Percentiles rank a stretch among this genome's conserved stretches.
Conservation (phyloP, 306 rosid species). For the Inga oerstediana region DNA sequence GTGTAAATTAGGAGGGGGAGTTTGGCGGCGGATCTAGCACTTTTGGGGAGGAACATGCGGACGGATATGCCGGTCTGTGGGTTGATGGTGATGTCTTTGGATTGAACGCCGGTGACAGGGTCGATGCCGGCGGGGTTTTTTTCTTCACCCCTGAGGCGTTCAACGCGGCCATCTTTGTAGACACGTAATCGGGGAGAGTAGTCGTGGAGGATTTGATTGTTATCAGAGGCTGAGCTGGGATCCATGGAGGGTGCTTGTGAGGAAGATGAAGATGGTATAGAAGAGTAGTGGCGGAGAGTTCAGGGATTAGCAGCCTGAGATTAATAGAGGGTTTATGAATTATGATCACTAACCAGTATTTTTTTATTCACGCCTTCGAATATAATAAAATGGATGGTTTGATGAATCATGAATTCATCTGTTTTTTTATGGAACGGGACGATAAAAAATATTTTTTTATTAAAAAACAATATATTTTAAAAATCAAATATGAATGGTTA, state of each 20-base stretch:
- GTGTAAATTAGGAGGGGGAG: slow-evolving; percentile 64
- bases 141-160: slow-evolving; percentile 46
- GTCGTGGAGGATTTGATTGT: slow-evolving; percentile 36
- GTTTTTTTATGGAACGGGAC: too few species aligned
- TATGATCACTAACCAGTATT: too few species aligned
- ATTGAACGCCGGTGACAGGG: slow-evolving; percentile 43
- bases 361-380: too few species aligned
- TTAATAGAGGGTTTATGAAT: neutral
- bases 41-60: slow-evolving; percentile 63
- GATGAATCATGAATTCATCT: too few species aligned
- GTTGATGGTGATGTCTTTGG: slow-evolving; percentile 60
- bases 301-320: neutral
- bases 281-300: neutral
- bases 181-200: slow-evolving; percentile 42
- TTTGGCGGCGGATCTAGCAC: slow-evolving; percentile 21
- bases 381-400: too few species aligned
- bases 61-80: slow-evolving; percentile 41
- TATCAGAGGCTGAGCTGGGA: neutral
- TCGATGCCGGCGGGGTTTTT: slow-evolving; percentile 49
- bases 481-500: too few species aligned
- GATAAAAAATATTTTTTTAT: too few species aligned
- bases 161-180: slow-evolving; percentile 66
- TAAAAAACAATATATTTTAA: too few species aligned
- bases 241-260: neutral
- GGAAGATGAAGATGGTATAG: neutral